Evolutionary conservation across 2,329 filamentous ascomycete genomes (phyloP).

Genomic region (Penicillium sp.): DNA sequence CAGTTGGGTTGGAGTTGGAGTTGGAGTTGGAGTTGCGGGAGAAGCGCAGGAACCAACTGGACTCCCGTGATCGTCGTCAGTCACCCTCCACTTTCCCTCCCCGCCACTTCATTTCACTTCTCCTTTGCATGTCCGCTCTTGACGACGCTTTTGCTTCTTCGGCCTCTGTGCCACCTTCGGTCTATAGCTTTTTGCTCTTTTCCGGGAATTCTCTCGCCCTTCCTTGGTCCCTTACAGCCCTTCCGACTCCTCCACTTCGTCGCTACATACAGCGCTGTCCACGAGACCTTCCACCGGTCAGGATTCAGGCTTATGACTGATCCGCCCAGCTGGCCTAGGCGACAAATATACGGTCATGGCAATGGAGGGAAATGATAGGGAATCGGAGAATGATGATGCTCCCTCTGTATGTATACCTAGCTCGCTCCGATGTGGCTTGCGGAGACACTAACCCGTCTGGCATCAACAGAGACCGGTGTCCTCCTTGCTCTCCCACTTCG

Average conservation of each 20-base stretch:
- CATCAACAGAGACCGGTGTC: constrained; percentile 50
- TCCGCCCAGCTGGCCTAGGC: constrained; percentile 23
- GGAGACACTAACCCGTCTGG: constrained; percentile 17
- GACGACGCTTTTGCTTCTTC: constrained; percentile 8
- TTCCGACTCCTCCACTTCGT: neutral
- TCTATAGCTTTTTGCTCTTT: constrained; percentile 1
- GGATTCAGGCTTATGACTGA: constrained; percentile 35
- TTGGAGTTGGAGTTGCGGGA: constrained; percentile 7
- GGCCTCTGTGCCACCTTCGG: constrained; percentile 18
- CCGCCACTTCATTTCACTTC: constrained; percentile 27
- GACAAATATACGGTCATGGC: constrained; percentile 32
- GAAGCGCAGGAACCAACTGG: constrained; percentile 25
- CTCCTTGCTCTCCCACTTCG: constrained; percentile 54
- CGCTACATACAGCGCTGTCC: neutral
- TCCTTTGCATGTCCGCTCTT: constrained; percentile 11
- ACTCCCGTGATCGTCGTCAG: constrained; percentile 28
- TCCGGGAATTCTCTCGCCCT: constrained; percentile 10
- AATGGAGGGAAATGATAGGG: constrained; percentile 42
- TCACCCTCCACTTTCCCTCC: constrained; percentile 31
- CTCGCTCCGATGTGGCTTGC: constrained; percentile 13
- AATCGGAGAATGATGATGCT: constrained; percentile 40
- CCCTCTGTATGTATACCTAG: constrained; percentile 39
- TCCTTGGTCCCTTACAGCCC: constrained; percentile 14
- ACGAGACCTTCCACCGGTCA: constrained; percentile 8
- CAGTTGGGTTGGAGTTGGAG: neutral